Conservation (phyloP, 352 stramenopile species). For the Aphanomyces cochlioides region DNA sequence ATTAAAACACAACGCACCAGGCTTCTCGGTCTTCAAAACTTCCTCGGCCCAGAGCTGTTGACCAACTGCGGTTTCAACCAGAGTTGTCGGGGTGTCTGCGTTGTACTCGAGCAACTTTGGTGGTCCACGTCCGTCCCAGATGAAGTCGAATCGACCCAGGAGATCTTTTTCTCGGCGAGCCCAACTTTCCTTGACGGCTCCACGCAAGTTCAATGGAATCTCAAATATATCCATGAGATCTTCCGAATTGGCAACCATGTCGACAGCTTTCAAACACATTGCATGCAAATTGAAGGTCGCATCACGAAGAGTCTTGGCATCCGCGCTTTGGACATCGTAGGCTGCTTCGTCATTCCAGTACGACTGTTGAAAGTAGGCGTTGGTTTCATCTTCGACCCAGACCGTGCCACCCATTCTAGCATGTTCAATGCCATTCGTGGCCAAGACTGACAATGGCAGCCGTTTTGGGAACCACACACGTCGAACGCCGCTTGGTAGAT, state of each 20-base stretch:
- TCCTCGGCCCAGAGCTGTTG: conserved; percentile 1
- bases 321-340: not conserved
- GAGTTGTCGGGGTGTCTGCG: conserved; percentile 7
- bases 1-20: conserved; percentile 4
- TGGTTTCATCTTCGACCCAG: not conserved
- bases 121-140: not conserved
- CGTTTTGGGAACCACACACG: not conserved
- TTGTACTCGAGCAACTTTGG: conserved; percentile 27
- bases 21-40: not conserved
- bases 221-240: conserved; percentile 16
- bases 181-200: conserved; percentile 1
- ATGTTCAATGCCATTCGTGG: not conserved
- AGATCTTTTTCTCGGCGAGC: not conserved
- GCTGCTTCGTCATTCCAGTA: conserved; percentile 22
- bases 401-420: not conserved
- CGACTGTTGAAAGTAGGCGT: conserved; percentile 1
- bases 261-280: conserved; percentile 5
- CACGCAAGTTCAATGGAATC: conserved; percentile 12
- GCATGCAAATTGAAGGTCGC: conserved; percentile 10
- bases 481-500: not conserved
- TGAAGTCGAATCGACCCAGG: conserved; percentile 21
- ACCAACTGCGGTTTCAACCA: conserved; percentile 13
- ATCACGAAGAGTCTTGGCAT: not conserved
- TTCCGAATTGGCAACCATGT: conserved; percentile 8
- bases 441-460: not conserved